These are phyloP conservation scores for Barnettozyma sp. DNA, from an alignment of 805 yeast genomes.

Conservation along the genomic window DNA sequence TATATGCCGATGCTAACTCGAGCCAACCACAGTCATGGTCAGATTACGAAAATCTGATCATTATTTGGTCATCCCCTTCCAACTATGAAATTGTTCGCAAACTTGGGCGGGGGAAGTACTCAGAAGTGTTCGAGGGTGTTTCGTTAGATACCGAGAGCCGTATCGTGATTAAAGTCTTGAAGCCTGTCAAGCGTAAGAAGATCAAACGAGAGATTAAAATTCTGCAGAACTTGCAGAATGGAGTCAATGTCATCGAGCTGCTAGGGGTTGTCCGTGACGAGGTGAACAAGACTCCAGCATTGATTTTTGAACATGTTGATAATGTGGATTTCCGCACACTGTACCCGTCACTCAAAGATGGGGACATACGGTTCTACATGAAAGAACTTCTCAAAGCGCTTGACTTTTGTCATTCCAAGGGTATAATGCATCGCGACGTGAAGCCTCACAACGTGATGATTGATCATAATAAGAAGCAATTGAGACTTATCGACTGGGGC, in stretches of 20 bases:
- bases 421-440: constrained; percentile 91
- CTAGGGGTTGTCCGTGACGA: constrained; percentile 86
- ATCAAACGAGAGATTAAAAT: constrained; percentile 88
- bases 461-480: constrained; percentile 55
- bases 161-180: constrained; percentile 84
- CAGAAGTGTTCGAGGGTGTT: constrained; percentile 87
- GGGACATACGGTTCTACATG: constrained; percentile 79
- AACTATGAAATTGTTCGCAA: constrained; percentile 79
- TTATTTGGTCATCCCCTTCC: constrained; percentile 81
- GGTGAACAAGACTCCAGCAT: constrained; percentile 77
- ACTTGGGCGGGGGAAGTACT: constrained; percentile 88
- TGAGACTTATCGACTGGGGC: constrained; percentile 91
- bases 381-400: constrained; percentile 74
- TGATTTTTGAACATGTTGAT: constrained; percentile 78
- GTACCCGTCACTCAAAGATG: constrained; percentile 70
- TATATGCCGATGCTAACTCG: constrained; percentile 74
- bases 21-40: constrained; percentile 75
- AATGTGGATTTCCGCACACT: constrained; percentile 82
- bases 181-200: constrained; percentile 90
- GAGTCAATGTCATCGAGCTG: constrained; percentile 71
- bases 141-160: constrained; percentile 52
- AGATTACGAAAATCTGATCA: constrained; percentile 71
- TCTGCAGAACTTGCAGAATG: constrained; percentile 74
- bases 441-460: constrained; percentile 94
- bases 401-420: constrained; percentile 87